These are phyloP conservation scores for Kickxella alabastrina DNA, from an alignment of 192 early-diverging fungal species.

Conservation along the genomic window DNA sequence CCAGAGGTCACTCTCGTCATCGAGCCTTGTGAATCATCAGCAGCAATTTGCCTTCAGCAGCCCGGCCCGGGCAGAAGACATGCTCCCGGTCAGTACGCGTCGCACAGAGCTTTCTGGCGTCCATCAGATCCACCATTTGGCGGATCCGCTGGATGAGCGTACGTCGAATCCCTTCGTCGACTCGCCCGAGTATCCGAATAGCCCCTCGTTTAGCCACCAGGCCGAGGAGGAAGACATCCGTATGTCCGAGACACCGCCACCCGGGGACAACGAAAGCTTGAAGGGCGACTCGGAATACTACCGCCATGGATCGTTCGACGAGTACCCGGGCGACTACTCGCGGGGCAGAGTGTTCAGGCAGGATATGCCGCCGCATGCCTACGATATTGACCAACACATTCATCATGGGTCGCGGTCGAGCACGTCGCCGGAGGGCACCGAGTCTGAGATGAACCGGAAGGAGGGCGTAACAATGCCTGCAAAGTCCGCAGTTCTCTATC, in stretches of 20 bases:
- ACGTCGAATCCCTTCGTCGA: neutral
- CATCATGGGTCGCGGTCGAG: conserved; percentile 18
- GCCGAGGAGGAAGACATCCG: conserved; percentile 38
- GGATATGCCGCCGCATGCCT: conserved; percentile 3
- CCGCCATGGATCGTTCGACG: conserved; percentile 10
- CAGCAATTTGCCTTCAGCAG: conserved; percentile 38
- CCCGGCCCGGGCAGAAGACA: conserved; percentile 4
- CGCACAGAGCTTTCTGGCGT: neutral
- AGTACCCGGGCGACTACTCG: conserved; percentile 5
- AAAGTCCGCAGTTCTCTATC: conserved; percentile 41
- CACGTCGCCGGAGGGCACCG: conserved; percentile 4
- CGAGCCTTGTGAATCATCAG: conserved; percentile 33
- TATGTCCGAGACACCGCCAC: conserved; percentile 47
- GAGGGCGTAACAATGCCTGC: conserved; percentile 41
- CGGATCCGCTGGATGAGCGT: neutral
- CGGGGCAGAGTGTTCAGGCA: conserved; percentile 5
- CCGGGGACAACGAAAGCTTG: conserved; percentile 5
- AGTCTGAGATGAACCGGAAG: conserved; percentile 2
- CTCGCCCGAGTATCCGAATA: conserved; percentile 4
- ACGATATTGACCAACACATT: neutral
- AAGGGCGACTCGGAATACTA: conserved; percentile 9
- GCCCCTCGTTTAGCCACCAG: conserved; percentile 9
- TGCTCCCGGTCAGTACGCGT: neutral
- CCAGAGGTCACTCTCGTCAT: conserved; percentile 11
- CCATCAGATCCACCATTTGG: neutral